Base-by-base conservation (phyloP, 2,329 filamentous ascomycete genomes). In the Botrytis sinoallii region DNA sequence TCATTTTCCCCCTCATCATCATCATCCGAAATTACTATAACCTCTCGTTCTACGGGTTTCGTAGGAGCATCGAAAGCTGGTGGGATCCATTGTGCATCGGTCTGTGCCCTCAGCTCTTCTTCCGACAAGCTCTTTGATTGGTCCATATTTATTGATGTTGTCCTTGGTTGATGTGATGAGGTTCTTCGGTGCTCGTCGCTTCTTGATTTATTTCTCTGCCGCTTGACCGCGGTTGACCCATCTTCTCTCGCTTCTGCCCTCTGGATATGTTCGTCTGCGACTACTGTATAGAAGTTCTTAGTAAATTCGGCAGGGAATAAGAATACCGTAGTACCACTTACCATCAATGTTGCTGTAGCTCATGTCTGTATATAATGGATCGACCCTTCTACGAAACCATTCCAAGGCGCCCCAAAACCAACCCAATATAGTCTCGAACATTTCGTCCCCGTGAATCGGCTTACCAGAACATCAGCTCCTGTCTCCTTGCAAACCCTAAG, bases 71-170 rank as follows among this genome's bases (percentile, higher is more conserved):
- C 74, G 22, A 78, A 69, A 2, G 70, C 42, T n/a, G 77, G 75
- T 5, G 79, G 79, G 5, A 68, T 72, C 77, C 77, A 80, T 52
- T 74, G 77, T 10, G 73, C 57, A 64, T 80, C 75, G 16, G 76
- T 18, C 10, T 61, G 46, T 22, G 69, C 40, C 22, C 72, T 66
- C 60, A 71, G 75, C 32, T 79, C 75, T 32, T 69, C 71, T 22
- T 77, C 75, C 61, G 76, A 74, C n/a, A 70, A 60, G 63, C 70
- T 75, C 7, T 71, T 69, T 40, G 22, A 44, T 46, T 75, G 64
- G 60, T 76, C 72, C 48, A 77, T 48, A 3, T n/a, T 46, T 46
- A 16, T 69, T 40, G 61, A 3, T 59, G 25, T 29, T 22, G 4
- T 61, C 16, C 48, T 40, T 48, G 22, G 63, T 25, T 35, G 40